Evolutionary conservation across 163 green algal species (phyloP), one percentile per base, ranked within the genome.

Genomic region (Scenedesmus sp.): DNA sequence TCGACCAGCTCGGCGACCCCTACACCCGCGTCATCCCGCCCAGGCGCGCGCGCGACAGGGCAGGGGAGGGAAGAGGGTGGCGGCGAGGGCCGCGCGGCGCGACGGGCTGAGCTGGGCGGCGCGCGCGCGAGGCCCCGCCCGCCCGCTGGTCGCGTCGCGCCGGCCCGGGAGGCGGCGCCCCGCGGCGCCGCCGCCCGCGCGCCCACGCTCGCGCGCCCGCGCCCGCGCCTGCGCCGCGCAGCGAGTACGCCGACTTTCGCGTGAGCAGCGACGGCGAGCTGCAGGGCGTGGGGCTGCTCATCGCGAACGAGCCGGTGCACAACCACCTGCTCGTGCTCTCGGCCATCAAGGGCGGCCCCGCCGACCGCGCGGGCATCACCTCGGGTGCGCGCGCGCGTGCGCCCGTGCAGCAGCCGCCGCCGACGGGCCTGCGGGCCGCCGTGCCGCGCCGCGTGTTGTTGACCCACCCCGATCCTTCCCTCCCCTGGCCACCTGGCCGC

Each of bases 251-350:
- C 17, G 70, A 89, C 47, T 98, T 98, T 82, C 70, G 89, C 9
- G 85, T 97, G 2, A 89, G 78, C 77, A 91, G 83, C 34, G 92
- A 97, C 51, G 95, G 95, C 18, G 88, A 96, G 86, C 86, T 98
- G 70, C 89, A 98, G 78, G 95, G 95, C 6, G 95, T 98, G 34
- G 95, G 95, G 34, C 84, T 98, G 76, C 85, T 98, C 11, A 95
- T 98, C 60, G 94, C 93, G 18, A 84, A 88, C 42, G 86, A 94
- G 53, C 81, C 82, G 0, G 50, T 75, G n/a, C 71, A 85, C 63
- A 70, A 84, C 24, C 80, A 88, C 80, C 74, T 91, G 77, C 47
- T 73, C 14, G 94, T 98, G 66, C 81, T 98, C 29, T 87, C 89
- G 1, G 91, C 95, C 60, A 94, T 98, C 71, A 86, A 91, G 72